phyloP scores from a whole-genome alignment of 768 basidiomycete genomes.

The Psilocybe tampanensis region DNA sequence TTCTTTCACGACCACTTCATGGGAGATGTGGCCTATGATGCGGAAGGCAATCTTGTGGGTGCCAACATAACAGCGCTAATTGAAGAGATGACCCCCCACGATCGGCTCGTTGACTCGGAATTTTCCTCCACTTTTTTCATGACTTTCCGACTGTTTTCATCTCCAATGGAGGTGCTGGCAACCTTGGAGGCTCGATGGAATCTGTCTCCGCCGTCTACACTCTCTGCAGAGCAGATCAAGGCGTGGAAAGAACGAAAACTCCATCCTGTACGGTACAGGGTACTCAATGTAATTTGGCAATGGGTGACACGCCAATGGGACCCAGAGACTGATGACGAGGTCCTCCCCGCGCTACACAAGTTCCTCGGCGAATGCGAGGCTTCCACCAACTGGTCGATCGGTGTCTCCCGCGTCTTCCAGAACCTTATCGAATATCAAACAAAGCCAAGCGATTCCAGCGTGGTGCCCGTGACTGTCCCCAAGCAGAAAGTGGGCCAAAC shows the following conservation, averaged over 20 bases:
- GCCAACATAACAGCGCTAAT: neutral
- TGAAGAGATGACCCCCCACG: neutral
- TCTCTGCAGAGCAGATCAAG: neutral
- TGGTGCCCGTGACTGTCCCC: too few species aligned
- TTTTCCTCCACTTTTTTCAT: neutral
- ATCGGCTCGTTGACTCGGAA: neutral
- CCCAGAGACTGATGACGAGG: neutral
- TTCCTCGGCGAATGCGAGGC: neutral
- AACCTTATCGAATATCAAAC: too few species aligned
- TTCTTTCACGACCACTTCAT: neutral
- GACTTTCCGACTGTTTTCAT: neutral
- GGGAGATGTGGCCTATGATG: neutral
- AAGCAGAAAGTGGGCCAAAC: too few species aligned
- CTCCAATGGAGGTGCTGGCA: neutral
- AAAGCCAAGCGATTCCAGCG: too few species aligned
- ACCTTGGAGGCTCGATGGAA: neutral
- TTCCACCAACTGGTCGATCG: neutral
- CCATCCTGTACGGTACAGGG: neutral
- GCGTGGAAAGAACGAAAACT: neutral
- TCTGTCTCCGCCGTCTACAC: neutral
- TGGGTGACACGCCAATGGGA: neutral
- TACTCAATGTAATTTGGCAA: neutral
- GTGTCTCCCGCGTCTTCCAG: neutral
- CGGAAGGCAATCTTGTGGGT: neutral
- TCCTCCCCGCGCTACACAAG: neutral